These are phyloP conservation scores for Pyrus betulifolia DNA, from an alignment of 306 rosid species.

Conservation along the genomic window DNA sequence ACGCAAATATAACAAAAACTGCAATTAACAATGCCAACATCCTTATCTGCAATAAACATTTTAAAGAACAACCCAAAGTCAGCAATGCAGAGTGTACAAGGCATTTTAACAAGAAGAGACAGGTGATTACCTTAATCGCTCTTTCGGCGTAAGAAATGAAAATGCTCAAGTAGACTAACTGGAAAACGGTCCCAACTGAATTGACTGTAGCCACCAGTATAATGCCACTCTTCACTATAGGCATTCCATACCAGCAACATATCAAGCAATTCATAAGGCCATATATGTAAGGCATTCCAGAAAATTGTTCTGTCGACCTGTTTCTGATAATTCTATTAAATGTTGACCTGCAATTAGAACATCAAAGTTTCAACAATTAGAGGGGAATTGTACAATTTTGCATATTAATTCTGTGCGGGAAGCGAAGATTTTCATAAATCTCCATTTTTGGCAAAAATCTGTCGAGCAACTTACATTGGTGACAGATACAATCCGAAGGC, in stretches of 20 bases:
- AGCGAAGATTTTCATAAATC: neutral
- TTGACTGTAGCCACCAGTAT: slow-evolving; percentile 38
- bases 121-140: slow-evolving; percentile 7
- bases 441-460: neutral
- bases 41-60: slow-evolving; percentile 23
- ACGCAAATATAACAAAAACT: slow-evolving; percentile 12
- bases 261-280: slow-evolving; percentile 32
- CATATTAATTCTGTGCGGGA: no score
- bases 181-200: slow-evolving; percentile 34
- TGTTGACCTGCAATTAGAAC: slow-evolving; percentile 25
- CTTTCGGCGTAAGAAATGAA: slow-evolving; percentile 20
- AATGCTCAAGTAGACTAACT: slow-evolving; percentile 24
- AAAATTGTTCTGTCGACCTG: slow-evolving; percentile 37
- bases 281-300: slow-evolving; percentile 37
- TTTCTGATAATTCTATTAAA: slow-evolving; percentile 33
- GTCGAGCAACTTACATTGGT: slow-evolving; percentile 29
- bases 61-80: neutral
- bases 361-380: neutral
- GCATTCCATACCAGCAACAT: slow-evolving; percentile 33
- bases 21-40: slow-evolving; percentile 25
- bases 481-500: slow-evolving; percentile 35
- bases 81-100: neutral
- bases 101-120: neutral
- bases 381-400: neutral
- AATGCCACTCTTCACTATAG: slow-evolving; percentile 14